Percentiles rank a stretch among this genome's conserved stretches.
These are phyloP conservation scores for Volutella citrinella DNA, from an alignment of 2,329 filamentous ascomycete genomes.

Conservation along the genomic window DNA sequence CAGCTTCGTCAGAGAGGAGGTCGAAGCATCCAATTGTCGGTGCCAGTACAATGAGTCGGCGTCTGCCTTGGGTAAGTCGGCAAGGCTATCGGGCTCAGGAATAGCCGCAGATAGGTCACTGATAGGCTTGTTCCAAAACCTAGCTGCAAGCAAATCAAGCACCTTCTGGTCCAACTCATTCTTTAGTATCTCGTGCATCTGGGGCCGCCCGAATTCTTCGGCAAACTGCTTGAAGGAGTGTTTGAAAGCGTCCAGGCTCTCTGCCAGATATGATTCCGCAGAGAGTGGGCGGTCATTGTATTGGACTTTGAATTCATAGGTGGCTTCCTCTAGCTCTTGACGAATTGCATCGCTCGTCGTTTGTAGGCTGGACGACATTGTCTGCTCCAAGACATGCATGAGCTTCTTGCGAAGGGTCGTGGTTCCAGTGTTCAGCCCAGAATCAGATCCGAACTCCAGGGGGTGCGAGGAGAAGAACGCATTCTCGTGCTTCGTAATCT, in stretches of 20 bases:
- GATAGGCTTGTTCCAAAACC: constrained; percentile 97
- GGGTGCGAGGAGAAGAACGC: constrained; percentile 84
- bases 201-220: constrained; percentile 80
- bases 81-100: constrained; percentile 68
- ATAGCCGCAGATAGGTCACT: constrained; percentile 69
- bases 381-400: constrained; percentile 95
- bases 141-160: constrained; percentile 83
- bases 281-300: constrained; percentile 96
- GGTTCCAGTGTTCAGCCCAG: constrained; percentile 76
- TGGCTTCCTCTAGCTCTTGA: constrained; percentile 93
- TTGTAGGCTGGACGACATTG: constrained; percentile 90
- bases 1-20: constrained; percentile 85
- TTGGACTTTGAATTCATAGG: constrained; percentile 98
- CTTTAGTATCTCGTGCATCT: constrained; percentile 88
- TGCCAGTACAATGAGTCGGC: constrained; percentile 88
- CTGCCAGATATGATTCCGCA: constrained; percentile 93
- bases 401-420: constrained; percentile 87
- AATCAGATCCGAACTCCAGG: constrained; percentile 70
- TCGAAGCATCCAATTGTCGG: constrained; percentile 88
- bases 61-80: constrained; percentile 79
- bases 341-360: constrained; percentile 88
- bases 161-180: constrained; percentile 92
- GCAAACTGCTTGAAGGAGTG: constrained; percentile 95
- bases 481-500: constrained; percentile 85
- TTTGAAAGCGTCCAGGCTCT: constrained; percentile 94